Evolutionary conservation across 768 basidiomycete genomes (phyloP), one percentile per base, ranked within the genome.

Genomic region (Rickenella mellea): DNA sequence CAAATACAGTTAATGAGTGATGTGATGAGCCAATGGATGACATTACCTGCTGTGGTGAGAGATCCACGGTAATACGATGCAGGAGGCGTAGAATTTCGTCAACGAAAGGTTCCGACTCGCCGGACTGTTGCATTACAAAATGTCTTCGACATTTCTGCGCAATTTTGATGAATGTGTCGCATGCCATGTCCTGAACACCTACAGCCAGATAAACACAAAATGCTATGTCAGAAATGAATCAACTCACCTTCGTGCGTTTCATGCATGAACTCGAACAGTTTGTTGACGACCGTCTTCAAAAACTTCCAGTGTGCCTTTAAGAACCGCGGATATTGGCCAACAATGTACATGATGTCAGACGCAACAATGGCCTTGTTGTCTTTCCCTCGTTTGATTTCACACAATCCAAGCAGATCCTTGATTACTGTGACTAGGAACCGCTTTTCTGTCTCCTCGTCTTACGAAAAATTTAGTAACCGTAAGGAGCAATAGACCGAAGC

Each of bases 231-330:
- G 26, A 22, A 44, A n/a, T n/a, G 28, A 47, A n/a, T 37, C 19
- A 29, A 56, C 68, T 28, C 41, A 83, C 89, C 92, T 69, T 99
- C 96, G 56, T 99, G 94, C 0, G 91, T 96, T 66, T 99, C 94
- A 61, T 99, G 96, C 92, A 98, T 98, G 62, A 99, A 99, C 60
- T 99, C 96, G 63, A 98, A 99, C 6, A 98, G 71, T 63, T 99
- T 99, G 68, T 98, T 99, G 48, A 99, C 94, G 42, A 99, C 96
- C 2, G 96, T 98, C 72, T 99, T 99, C 58, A 99, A 68, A 76
- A 99, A 99, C 66, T 98, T 99, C 96, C 96, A 99, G 61, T 99
- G 96, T 14, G 96, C 96, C 62, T 97, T 98, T 56, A 99, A 78
- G 79, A 98, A 99, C 27, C 96, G 82, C 33, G 96, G 96, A 58